Conservation (phyloP, 495 filamentous ascomycete species). For the Tuber borchii region DNA sequence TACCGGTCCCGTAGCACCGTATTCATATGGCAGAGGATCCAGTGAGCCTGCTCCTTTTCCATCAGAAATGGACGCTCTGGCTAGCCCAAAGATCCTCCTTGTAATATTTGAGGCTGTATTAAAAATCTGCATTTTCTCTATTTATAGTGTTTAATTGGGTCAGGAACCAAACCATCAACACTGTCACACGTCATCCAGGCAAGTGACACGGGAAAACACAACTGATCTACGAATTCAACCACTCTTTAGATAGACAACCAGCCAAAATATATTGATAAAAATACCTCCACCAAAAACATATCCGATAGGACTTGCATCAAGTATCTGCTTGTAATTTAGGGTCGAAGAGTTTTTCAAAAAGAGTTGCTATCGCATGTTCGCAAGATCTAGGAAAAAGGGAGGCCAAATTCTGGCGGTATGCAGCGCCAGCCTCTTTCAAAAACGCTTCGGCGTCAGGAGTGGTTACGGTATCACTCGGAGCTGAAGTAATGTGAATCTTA, state of each 20-base stretch:
- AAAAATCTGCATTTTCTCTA: neutral
- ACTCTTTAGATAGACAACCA: neutral
- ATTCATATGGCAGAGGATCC: neutral
- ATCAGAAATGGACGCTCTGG: neutral
- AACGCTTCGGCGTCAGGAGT: neutral
- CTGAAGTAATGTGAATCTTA: neutral
- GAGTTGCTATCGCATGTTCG: too few relatives aligned
- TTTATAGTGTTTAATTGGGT: neutral
- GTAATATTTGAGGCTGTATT: neutral
- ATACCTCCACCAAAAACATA: neutral
- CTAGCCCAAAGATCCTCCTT: neutral
- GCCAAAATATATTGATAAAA: neutral
- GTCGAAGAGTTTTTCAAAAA: neutral
- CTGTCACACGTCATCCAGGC: constrained; percentile 1
- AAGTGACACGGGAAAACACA: neutral
- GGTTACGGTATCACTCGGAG: neutral
- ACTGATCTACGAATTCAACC: neutral
- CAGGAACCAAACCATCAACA: neutral
- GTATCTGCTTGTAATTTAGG: neutral
- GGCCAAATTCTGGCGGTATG: too few relatives aligned
- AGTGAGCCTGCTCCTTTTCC: neutral
- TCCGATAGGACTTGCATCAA: neutral
- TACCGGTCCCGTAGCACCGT: neutral
- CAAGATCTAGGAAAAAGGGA: too few relatives aligned
- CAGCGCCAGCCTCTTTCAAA: too few relatives aligned